Percentiles rank a stretch among this genome's conserved stretches.
phyloP scores from a whole-genome alignment of 345 rosid genomes.

The Gossypium turneri region DNA sequence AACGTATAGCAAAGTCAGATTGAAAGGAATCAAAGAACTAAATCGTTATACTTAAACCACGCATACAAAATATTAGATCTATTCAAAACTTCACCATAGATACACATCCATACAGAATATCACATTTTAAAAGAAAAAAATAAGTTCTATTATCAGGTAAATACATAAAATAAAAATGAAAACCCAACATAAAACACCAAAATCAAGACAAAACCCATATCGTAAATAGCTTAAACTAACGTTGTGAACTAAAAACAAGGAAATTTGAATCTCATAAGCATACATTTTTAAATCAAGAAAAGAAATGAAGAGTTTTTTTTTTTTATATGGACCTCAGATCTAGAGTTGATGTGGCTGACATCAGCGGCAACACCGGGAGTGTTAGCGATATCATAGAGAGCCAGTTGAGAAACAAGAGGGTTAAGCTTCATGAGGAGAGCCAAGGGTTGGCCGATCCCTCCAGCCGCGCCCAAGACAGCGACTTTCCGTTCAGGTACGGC shows the following conservation, averaged over 20 bases:
- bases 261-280: neutral
- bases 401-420: constrained; percentile 64
- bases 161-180: neutral
- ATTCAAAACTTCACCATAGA: neutral
- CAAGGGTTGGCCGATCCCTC: constrained; percentile 81
- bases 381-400: constrained; percentile 70
- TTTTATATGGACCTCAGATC: constrained; percentile 48
- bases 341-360: constrained; percentile 72
- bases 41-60: neutral
- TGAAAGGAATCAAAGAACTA: neutral
- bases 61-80: neutral
- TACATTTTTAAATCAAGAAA: neutral
- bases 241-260: neutral
- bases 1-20: neutral
- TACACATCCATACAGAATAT: neutral
- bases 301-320: neutral
- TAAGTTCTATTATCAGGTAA: neutral
- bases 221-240: neutral
- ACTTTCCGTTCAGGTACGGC: constrained; percentile 74
- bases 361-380: constrained; percentile 84
- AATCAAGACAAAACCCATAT: neutral
- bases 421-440: constrained; percentile 79
- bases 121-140: neutral
- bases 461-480: constrained; percentile 75
- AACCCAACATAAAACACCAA: neutral